These are phyloP conservation scores for Coemansia sp. DNA, from an alignment of 192 early-diverging fungal species.

Conservation along the genomic window DNA sequence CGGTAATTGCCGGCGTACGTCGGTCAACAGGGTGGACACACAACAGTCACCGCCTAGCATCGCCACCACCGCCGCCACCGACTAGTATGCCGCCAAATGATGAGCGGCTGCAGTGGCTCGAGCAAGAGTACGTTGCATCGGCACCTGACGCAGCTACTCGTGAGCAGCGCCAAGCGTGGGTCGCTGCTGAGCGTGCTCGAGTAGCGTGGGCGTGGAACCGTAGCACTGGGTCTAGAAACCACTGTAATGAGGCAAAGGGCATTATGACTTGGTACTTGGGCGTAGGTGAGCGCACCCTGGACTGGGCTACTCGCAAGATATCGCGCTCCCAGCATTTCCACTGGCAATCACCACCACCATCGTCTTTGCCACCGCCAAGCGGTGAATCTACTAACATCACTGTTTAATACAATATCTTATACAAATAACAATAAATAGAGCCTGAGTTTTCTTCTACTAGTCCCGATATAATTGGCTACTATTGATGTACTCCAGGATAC, in stretches of 20 bases:
- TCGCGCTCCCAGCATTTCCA: conserved; percentile 24
- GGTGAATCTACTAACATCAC: neutral
- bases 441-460: neutral
- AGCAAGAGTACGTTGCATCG: conserved; percentile 22
- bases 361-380: neutral
- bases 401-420: too few species aligned
- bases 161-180: conserved; percentile 13
- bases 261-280: conserved; percentile 33
- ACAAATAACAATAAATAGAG: too few species aligned
- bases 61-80: neutral
- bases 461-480: conserved; percentile 33
- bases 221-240: neutral
- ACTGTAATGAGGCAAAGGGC: neutral
- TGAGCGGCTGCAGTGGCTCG: conserved; percentile 12
- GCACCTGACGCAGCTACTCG: conserved; percentile 13
- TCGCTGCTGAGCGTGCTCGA: conserved; percentile 1
- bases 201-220: conserved; percentile 1
- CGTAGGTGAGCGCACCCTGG: conserved; percentile 43
- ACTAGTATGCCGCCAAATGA: neutral
- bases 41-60: conserved; percentile 10
- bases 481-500: conserved; percentile 47
- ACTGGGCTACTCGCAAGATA: conserved; percentile 34
- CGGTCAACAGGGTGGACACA: conserved; percentile 33
- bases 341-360: conserved; percentile 9
- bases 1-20: conserved; percentile 35